Evolutionary conservation across 495 filamentous ascomycete genomes (phyloP).

Genomic region (Penicillium macrosclerotiorum): DNA sequence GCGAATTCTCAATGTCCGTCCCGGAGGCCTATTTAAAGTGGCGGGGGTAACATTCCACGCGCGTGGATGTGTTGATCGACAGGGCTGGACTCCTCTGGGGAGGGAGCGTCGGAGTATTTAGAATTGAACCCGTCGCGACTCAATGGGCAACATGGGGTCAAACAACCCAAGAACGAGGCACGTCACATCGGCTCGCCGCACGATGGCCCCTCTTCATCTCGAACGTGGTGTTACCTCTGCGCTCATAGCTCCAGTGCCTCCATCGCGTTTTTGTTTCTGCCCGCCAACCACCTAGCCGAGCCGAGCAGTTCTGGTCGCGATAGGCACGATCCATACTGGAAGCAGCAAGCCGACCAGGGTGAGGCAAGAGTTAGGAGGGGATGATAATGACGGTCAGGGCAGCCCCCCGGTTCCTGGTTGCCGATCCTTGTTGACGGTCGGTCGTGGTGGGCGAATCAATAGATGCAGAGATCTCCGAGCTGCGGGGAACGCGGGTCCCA

Average conservation of each 20-base stretch:
- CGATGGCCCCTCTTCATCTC: too few species aligned
- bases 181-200: slow-evolving; percentile 8
- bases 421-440: slow-evolving; percentile 16
- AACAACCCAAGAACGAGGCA: slow-evolving; percentile 3
- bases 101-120: too few species aligned
- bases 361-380: too few species aligned
- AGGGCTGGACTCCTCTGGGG: slow-evolving; percentile 5
- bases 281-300: not conserved
- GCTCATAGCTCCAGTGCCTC: too few species aligned
- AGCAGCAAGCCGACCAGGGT: not conserved
- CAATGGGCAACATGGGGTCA: too few species aligned
- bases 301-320: slow-evolving; percentile 4
- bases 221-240: slow-evolving; percentile 11
- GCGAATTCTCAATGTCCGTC: not conserved
- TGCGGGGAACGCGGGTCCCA: slow-evolving; percentile 19
- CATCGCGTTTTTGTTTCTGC: too few species aligned
- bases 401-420: slow-evolving; percentile 6
- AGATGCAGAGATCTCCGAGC: slow-evolving; percentile 11
- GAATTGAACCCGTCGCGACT: too few species aligned
- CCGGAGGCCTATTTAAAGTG: slow-evolving; percentile 14
- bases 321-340: slow-evolving; percentile 1
- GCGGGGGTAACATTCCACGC: slow-evolving; percentile 21
- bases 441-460: slow-evolving; percentile 8
- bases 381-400: not conserved
- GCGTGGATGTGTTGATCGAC: slow-evolving; percentile 14